Percentiles rank a stretch among this genome's conserved stretches.
Evolutionary conservation across 1,284 basidiomycete species (phyloP).

Genomic region (Boletus albobrunnescens): DNA sequence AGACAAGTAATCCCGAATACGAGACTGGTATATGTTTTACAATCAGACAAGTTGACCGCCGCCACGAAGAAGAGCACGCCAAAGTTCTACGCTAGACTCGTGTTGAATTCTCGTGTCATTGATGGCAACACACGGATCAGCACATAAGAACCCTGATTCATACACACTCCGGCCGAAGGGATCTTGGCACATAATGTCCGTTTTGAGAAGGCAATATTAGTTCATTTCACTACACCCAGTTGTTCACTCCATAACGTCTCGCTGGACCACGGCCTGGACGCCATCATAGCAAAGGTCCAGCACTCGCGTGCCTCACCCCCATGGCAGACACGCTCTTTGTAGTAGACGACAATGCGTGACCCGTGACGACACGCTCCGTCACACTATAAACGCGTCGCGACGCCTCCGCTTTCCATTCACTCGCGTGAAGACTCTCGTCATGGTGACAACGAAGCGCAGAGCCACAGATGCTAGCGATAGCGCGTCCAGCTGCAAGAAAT

Average conservation of each 20-base stretch:
- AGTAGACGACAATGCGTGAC: conserved; percentile 17
- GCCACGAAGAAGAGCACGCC: too few species aligned
- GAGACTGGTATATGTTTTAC: conserved; percentile 3
- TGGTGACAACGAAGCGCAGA: conserved; percentile 38
- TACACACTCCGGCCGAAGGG: neutral
- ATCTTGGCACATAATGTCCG: neutral
- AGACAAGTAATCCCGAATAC: neutral
- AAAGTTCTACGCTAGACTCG: too few species aligned
- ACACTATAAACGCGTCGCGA: conserved; percentile 19
- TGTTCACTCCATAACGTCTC: too few species aligned
- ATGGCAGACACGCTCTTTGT: too few species aligned
- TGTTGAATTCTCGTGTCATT: neutral
- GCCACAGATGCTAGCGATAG: conserved; percentile 22
- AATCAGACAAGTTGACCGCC: neutral
- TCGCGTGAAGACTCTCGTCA: too few species aligned
- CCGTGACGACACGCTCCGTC: conserved; percentile 22
- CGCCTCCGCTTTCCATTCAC: too few species aligned
- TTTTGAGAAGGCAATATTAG: neutral
- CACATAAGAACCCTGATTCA: neutral
- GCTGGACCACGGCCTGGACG: too few species aligned
- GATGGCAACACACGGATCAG: conserved; percentile 5
- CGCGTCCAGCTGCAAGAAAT: conserved; percentile 31
- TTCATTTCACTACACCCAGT: too few species aligned
- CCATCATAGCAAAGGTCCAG: too few species aligned
- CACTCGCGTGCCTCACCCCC: too few species aligned